Evolutionary conservation across 345 rosid genomes (phyloP), one percentile per base, ranked within the genome.

Genomic region (Hibiscus syriacus): DNA sequence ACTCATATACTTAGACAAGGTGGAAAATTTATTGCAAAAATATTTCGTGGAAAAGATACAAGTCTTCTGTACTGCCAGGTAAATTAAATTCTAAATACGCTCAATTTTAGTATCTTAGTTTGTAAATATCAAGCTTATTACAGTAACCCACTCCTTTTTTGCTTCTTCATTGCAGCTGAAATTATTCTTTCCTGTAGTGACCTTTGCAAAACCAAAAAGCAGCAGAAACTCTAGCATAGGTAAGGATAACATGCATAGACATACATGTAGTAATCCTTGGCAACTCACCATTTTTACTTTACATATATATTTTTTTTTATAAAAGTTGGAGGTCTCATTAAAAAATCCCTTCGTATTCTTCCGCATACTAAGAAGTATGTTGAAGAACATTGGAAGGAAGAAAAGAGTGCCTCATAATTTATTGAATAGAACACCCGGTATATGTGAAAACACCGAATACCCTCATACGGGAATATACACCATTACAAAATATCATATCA

Each of bases 221-320:
- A 94, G 99, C 82, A 96, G 97, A 39, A 94, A 94, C 82, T 94
- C 99, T 41, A 94, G 97, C 80, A 94, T 94, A 82, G 98, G 97
- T 90, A 79, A 80, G 73, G 53, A 39, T 50, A 22, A 25, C 71
- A 29, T 29, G 48, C 63, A 60, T n/a, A 3, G 17, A 26, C 64
- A 25, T 3, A 67, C 17, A 1, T 55, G 4, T 45, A 27, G 43
- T 48, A n/a, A 43, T 60, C 41, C 39, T 59, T 60, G n/a, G 26
- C 5, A 27, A 5, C 12, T 11, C 16, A 14, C 48, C 13, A 12
- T 41, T 41, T 11, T 43, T 43, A 12, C 16, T 36, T 36, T 36
- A 36, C 6, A 36, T 36, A 7, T 36, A 36, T 7, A 13, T 13
- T n/a, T n/a, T n/a, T n/a, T n/a, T n/a, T n/a, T n/a, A n/a, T n/a